phyloP scores from a whole-genome alignment of 129 eudicot genomes.

The Centaurea solstitialis region DNA sequence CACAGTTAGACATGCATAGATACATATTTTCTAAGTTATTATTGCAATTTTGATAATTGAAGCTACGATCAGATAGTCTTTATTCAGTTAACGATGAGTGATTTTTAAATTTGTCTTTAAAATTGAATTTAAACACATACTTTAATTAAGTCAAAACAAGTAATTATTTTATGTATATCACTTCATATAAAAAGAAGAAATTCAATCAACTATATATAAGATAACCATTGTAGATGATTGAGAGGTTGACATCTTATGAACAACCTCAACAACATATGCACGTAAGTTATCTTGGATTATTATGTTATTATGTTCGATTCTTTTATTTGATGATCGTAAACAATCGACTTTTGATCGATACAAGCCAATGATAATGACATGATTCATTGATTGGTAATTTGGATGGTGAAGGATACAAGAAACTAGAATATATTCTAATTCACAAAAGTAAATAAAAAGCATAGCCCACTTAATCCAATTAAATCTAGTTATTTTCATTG shows the following conservation, averaged over 20 bases:
- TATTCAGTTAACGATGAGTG: no score
- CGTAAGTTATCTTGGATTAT: neutral
- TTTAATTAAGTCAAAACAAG: neutral
- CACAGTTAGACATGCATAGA: no score
- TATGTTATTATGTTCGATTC: neutral
- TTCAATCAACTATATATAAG: neutral
- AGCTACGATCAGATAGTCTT: no score
- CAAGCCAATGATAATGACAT: neutral
- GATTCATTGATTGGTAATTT: neutral
- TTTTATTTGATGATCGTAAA: neutral
- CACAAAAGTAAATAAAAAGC: neutral
- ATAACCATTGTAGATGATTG: neutral
- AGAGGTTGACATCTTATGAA: neutral
- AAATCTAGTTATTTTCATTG: neutral
- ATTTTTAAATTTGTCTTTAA: no score
- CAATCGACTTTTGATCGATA: neutral
- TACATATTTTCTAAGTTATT: no score
- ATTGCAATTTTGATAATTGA: no score
- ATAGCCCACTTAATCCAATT: neutral
- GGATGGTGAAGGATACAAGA: slow-evolving; percentile 16
- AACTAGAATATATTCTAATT: slow-evolving; percentile 17
- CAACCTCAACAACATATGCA: neutral
- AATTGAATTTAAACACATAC: neutral
- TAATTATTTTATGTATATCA: no score
- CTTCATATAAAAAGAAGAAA: no score